Percentiles rank a stretch among this genome's conserved stretches.
These are phyloP conservation scores for Monosporascus sp. DNA, from an alignment of 2,329 filamentous ascomycete genomes.

Conservation along the genomic window DNA sequence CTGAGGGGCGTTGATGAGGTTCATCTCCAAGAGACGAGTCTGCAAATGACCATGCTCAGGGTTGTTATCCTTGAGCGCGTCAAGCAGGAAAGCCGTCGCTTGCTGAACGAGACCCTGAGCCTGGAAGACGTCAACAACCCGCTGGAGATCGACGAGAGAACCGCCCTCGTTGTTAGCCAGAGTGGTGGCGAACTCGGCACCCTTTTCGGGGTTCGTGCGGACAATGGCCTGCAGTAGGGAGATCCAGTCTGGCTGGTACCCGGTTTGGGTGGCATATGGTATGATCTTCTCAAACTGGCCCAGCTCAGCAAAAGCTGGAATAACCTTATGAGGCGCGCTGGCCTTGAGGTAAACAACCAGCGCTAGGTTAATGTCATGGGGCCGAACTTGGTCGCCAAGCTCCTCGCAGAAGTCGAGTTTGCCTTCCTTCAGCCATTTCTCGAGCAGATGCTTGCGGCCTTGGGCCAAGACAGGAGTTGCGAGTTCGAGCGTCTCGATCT, in stretches of 20 bases:
- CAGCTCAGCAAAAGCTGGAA: constrained; percentile 90
- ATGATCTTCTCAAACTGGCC: constrained; percentile 97
- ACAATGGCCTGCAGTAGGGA: constrained; percentile 89
- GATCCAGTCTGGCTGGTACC: constrained; percentile 95
- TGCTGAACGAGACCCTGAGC: constrained; percentile 97
- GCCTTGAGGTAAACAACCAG: constrained; percentile 87
- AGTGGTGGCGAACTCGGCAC: constrained; percentile 87
- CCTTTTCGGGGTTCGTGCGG: constrained; percentile 87
- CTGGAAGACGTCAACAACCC: constrained; percentile 96
- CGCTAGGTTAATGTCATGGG: constrained; percentile 84
- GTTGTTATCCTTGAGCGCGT: constrained; percentile 90
- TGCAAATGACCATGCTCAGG: constrained; percentile 91
- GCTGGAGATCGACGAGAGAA: constrained; percentile 84
- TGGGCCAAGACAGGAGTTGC: constrained; percentile 89
- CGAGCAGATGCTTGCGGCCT: constrained; percentile 89
- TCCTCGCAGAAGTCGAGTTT: constrained; percentile 97
- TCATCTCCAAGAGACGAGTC: constrained; percentile 96
- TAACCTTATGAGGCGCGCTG: constrained; percentile 87
- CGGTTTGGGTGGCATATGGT: constrained; percentile 77
- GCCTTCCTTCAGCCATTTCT: constrained; percentile 96
- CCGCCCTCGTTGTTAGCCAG: constrained; percentile 86
- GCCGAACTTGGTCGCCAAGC: constrained; percentile 87
- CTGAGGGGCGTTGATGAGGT: constrained; percentile 90
- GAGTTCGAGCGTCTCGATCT: constrained; percentile 89
- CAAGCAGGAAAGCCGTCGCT: constrained; percentile 94